Evolutionary conservation across 2,329 filamentous ascomycete species (phyloP).

Genomic region (Phoma sp.): DNA sequence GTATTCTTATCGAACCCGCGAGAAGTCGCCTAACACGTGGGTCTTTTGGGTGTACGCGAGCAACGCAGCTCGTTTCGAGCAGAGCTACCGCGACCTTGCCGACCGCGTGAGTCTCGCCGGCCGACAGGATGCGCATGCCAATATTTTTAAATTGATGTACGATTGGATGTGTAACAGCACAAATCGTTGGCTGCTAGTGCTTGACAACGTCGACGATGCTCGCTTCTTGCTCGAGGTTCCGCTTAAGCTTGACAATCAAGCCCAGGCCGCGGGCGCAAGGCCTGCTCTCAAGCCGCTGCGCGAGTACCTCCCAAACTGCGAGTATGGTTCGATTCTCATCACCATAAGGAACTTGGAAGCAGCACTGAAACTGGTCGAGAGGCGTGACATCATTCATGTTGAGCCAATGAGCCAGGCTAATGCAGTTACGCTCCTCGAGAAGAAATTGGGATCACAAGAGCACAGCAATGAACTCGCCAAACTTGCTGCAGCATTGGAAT

Average conservation of each 20-base stretch:
- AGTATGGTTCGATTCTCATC: slow-evolving; percentile 20
- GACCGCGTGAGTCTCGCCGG: slow-evolving; percentile 18
- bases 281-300: background rate
- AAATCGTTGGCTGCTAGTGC: slow-evolving; percentile 28
- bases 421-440: slow-evolving; percentile 12
- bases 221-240: background rate
- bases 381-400: slow-evolving; percentile 11
- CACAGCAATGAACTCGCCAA: no score
- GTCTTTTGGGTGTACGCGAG: slow-evolving; percentile 23
- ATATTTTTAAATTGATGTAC: slow-evolving; percentile 25
- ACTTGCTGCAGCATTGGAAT: slow-evolving; percentile 35
- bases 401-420: slow-evolving; percentile 18
- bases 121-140: slow-evolving; percentile 14
- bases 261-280: background rate
- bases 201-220: slow-evolving; percentile 30
- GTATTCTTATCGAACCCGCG: slow-evolving; percentile 11
- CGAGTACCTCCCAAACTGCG: slow-evolving; percentile 15
- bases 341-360: slow-evolving; percentile 16
- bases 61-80: slow-evolving; percentile 21
- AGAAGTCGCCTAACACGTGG: slow-evolving; percentile 22
- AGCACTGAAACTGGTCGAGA: slow-evolving; percentile 18
- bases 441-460: slow-evolving; percentile 22
- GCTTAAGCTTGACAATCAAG: background rate
- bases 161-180: slow-evolving; percentile 7
- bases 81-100: slow-evolving; percentile 24